Evolutionary conservation across 441 rosid species (phyloP).

Genomic region (Gossypium lobatum): DNA sequence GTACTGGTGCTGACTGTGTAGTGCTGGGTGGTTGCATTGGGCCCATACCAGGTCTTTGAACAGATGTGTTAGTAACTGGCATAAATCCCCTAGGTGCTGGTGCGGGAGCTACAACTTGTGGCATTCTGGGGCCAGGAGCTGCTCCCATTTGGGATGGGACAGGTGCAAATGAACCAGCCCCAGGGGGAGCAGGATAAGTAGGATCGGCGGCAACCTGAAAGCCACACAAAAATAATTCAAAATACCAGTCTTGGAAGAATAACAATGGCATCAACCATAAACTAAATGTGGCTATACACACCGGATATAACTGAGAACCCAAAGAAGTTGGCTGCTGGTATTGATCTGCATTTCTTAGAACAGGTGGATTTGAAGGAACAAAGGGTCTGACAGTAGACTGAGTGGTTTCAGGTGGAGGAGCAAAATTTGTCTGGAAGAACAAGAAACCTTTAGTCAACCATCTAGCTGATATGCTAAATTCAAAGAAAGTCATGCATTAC

Average conservation of each 20-base stretch:
- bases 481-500: neutral
- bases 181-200: constrained; percentile 51
- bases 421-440: constrained; percentile 50
- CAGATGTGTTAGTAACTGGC: constrained; percentile 54
- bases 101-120: constrained; percentile 55
- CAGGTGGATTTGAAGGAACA: constrained; percentile 77
- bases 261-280: constrained; percentile 8
- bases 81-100: constrained; percentile 63
- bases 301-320: constrained; percentile 82
- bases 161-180: constrained; percentile 46
- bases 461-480: neutral
- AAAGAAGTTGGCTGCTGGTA: constrained; percentile 79
- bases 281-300: constrained; percentile 31
- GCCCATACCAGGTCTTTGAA: constrained; percentile 64
- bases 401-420: constrained; percentile 42
- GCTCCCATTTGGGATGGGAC: constrained; percentile 48
- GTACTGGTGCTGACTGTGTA: constrained; percentile 49
- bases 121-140: constrained; percentile 49
- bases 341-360: constrained; percentile 76
- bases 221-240: constrained; percentile 20
- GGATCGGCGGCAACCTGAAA: constrained; percentile 59
- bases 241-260: constrained; percentile 16
- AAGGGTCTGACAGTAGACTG: constrained; percentile 70
- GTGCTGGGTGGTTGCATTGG: constrained; percentile 76
- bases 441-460: constrained; percentile 11